Conservation (phyloP, 805 yeast species). For the Hemisphaericaspora nanyangensis region DNA sequence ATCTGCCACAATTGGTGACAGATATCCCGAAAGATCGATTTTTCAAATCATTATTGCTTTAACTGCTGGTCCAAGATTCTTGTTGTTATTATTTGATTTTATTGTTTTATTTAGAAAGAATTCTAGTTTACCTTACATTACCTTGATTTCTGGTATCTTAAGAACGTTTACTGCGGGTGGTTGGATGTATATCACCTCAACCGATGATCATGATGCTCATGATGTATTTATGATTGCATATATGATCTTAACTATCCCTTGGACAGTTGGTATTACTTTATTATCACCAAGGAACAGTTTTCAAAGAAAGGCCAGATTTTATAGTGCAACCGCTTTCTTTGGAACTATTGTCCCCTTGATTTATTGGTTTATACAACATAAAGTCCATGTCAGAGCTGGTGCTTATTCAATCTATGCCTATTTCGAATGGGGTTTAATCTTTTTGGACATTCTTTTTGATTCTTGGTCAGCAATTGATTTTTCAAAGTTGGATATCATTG, state of each 20-base stretch:
- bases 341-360: conserved; percentile 74
- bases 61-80: conserved; percentile 89
- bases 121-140: conserved; percentile 36
- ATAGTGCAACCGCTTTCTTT: conserved; percentile 62
- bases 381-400: conserved; percentile 83
- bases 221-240: conserved; percentile 93
- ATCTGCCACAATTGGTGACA: conserved; percentile 93
- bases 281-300: conserved; percentile 43
- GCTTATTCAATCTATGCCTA: conserved; percentile 94
- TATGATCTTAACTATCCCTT: conserved; percentile 84
- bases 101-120: conserved; percentile 40
- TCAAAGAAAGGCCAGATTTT: conserved; percentile 48
- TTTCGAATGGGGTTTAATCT: conserved; percentile 87
- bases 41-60: conserved; percentile 90
- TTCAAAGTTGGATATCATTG: conserved; percentile 49
- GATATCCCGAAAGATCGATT: conserved; percentile 92
- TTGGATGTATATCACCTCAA: conserved; percentile 95
- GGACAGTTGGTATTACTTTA: conserved; percentile 66
- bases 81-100: conserved; percentile 52
- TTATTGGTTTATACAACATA: conserved; percentile 89
- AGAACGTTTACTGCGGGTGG: conserved; percentile 97
- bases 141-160: conserved; percentile 63
- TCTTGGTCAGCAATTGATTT: conserved; percentile 75
- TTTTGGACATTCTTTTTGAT: conserved; percentile 83
- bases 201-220: conserved; percentile 95